phyloP scores from a whole-genome alignment of 306 rosid species.

The Parietaria judaica region DNA sequence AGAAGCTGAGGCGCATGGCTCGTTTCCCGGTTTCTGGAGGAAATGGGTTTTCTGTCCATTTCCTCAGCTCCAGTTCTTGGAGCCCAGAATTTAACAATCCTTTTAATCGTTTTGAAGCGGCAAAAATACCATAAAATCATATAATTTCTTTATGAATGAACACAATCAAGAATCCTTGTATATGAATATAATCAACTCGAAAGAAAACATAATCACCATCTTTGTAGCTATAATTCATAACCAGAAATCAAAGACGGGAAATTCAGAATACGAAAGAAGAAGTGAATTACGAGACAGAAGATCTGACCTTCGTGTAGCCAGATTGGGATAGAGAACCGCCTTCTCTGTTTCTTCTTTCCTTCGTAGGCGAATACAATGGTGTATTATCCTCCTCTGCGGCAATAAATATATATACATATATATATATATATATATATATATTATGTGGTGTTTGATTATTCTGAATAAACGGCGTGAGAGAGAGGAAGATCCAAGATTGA shows the following conservation, averaged over 20 bases:
- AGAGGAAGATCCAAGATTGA: not conserved
- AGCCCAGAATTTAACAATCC: no score
- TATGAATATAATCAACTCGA: no score
- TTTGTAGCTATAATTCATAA: no score
- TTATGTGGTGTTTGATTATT: not conserved
- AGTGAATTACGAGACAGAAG: not conserved
- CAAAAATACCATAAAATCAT: not conserved
- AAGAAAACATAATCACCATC: no score
- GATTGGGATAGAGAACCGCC: conserved; percentile 13
- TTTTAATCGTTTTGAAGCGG: no score
- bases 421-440: not conserved
- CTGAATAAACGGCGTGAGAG: conserved; percentile 18
- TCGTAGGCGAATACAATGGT: not conserved
- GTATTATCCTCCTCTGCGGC: conserved; percentile 5
- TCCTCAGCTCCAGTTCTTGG: no score
- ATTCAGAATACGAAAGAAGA: not conserved
- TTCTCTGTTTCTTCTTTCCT: not conserved
- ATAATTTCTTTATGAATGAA: no score
- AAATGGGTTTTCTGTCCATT: no score
- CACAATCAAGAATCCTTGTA: no score
- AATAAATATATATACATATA: not conserved
- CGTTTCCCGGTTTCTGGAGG: no score
- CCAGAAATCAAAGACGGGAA: conserved; percentile 9
- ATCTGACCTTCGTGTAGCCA: conserved; percentile 36
- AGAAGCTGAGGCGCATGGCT: no score